Percentiles rank a stretch among this genome's conserved stretches.
Evolutionary conservation across 1,284 basidiomycete species (phyloP).

Genomic region (Marasmius fiardii): DNA sequence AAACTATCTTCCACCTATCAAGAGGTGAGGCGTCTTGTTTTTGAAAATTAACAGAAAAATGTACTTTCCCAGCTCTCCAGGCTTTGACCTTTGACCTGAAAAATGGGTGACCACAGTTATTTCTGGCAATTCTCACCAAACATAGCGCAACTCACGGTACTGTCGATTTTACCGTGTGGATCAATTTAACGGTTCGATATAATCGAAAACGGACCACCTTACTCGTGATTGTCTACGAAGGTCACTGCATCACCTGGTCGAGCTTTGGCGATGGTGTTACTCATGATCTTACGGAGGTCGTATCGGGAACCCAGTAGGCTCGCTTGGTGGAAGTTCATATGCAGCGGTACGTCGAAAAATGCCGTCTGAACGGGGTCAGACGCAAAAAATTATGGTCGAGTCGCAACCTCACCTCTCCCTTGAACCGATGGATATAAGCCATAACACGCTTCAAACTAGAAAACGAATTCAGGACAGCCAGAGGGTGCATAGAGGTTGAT

Average conservation of each 20-base stretch:
- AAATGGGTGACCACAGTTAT: neutral
- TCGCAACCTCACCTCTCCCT: slow-evolving; percentile 49
- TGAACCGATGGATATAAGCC: slow-evolving; percentile 56
- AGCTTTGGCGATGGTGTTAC: slow-evolving; percentile 51
- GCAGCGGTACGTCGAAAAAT: slow-evolving; percentile 80
- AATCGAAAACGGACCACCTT: slow-evolving; percentile 25
- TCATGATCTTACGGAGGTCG: slow-evolving; percentile 63
- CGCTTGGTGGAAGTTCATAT: slow-evolving; percentile 67
- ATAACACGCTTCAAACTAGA: slow-evolving; percentile 48
- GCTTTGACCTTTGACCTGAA: slow-evolving; percentile 67
- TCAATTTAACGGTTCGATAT: neutral
- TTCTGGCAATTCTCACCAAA: neutral
- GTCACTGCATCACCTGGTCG: slow-evolving; percentile 74
- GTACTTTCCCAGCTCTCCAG: slow-evolving; percentile 73
- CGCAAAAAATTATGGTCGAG: neutral
- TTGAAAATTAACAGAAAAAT: neutral
- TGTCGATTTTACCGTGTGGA: neutral
- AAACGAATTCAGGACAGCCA: neutral
- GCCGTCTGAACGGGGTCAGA: slow-evolving; percentile 43
- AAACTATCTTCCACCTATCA: slow-evolving; percentile 61
- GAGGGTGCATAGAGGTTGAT: slow-evolving; percentile 9
- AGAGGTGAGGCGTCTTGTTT: neutral
- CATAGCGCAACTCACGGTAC: slow-evolving; percentile 2
- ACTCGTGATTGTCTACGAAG: slow-evolving; percentile 86
- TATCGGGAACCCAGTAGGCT: slow-evolving; percentile 56